Percentiles rank a stretch among this genome's conserved stretches.
phyloP scores from a whole-genome alignment of 768 basidiomycete species.

The Pleurotus tuoliensis region DNA sequence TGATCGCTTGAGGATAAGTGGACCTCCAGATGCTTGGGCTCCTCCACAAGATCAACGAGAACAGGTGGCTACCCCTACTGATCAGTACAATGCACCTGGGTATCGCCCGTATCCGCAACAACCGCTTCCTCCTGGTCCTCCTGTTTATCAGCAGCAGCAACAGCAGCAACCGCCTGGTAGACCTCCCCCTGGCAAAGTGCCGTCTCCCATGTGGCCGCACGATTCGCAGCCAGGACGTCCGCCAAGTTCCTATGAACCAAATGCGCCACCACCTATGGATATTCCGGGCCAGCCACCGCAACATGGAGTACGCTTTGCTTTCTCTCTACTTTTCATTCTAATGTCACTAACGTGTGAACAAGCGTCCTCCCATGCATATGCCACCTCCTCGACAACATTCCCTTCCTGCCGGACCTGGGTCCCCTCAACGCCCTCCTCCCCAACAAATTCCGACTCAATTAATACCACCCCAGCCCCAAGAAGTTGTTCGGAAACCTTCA shows the following conservation, averaged over 20 bases:
- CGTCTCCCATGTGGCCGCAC: conserved; percentile 42
- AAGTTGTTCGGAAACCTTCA: conserved; percentile 38
- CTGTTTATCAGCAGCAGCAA: conserved; percentile 30
- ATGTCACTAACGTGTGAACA: conserved; percentile 14
- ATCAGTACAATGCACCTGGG: background rate
- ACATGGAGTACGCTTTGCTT: background rate
- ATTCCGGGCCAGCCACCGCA: background rate
- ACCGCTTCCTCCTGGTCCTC: conserved; percentile 19
- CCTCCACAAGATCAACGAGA: conserved; percentile 29
- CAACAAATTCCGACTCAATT: conserved; percentile 27
- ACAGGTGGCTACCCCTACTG: conserved; percentile 31
- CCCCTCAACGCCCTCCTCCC: conserved; percentile 20
- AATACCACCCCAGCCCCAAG: conserved; percentile 28
- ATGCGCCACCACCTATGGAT: conserved; percentile 9
- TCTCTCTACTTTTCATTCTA: background rate
- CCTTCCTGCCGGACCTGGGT: background rate
- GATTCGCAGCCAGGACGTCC: conserved; percentile 29
- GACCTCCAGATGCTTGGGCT: conserved; percentile 28
- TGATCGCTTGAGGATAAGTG: conserved; percentile 44
- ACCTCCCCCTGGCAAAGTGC: conserved; percentile 40
- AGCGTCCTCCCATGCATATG: conserved; percentile 17
- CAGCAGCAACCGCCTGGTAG: conserved; percentile 30
- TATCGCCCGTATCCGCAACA: background rate
- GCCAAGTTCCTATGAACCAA: conserved; percentile 28
- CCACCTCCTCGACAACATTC: conserved; percentile 15